Evolutionary conservation across 768 basidiomycete genomes (phyloP), one percentile per base, ranked within the genome.

Genomic region (Postia placenta): DNA sequence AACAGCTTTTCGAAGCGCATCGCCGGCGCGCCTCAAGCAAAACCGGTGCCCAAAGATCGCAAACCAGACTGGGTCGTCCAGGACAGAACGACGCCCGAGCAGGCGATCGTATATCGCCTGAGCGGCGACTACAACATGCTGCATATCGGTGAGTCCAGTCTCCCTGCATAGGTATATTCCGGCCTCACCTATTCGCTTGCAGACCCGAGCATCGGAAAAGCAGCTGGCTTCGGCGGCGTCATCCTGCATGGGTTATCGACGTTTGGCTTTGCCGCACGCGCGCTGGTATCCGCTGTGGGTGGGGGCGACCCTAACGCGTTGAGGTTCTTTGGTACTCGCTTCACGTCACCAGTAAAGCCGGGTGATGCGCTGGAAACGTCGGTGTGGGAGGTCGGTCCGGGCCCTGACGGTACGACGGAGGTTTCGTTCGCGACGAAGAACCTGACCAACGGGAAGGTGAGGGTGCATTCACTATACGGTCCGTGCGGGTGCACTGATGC

Each of bases 161-260:
- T 24, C 37, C 9, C 33, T 45, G 2, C 27, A 28, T 20, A 26
- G 19, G 41, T 7, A 23, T 28, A 40, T 2, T 45, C 37, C 67
- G 70, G 3, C n/a, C n/a, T n/a, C n/a, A n/a, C n/a, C n/a, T n/a
- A n/a, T n/a, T 52, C 55, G 71, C 60, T 3, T 42, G 20, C 60
- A 86, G 90, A 92, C 69, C 87, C 90, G 1, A 64, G 59, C 12
- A 79, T 88, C 33, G 91, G 89, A n/a, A 63, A 80, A 54, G 73
- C 71, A 6, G 73, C 81, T 15, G 88, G 89, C 11, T 92, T 94
- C 58, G 87, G 87, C 2, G 91, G 84, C 42, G 80, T 85, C 30
- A 92, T 94, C 58, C 75, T 93, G 2, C 91, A 94, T 60, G 91
- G 91, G 24, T 74, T 93, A 22, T 83, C 85, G 17, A 80, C 85